phyloP scores from a whole-genome alignment of 2,329 filamentous ascomycete species.

The Diaporthe citriasiana region DNA sequence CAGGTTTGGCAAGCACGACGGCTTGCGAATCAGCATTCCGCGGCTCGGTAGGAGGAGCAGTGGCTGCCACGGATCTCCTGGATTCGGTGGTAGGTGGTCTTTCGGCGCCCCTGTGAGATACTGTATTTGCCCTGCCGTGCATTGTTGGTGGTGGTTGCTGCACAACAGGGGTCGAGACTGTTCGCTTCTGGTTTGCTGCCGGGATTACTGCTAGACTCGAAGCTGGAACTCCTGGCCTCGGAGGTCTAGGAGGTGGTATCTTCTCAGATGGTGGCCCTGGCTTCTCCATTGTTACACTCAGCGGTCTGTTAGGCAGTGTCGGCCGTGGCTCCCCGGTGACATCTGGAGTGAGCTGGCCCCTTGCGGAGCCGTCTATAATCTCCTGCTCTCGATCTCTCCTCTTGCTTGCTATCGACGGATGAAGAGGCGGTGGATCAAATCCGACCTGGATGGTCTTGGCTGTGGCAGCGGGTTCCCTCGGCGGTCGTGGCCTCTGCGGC shows the following conservation, averaged over 20 bases:
- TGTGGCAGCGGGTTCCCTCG: constrained; percentile 50
- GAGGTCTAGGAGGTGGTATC: constrained; percentile 61
- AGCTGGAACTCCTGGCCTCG: constrained; percentile 51
- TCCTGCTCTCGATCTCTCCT: constrained; percentile 62
- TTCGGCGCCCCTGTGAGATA: constrained; percentile 58
- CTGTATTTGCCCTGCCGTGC: constrained; percentile 65
- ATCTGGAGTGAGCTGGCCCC: constrained; percentile 56
- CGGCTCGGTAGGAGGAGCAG: constrained; percentile 23
- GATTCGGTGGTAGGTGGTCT: constrained; percentile 54
- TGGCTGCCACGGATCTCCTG: constrained; percentile 47
- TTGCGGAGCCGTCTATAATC: constrained; percentile 54
- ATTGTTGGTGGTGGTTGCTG: constrained; percentile 58
- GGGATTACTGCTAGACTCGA: constrained; percentile 21
- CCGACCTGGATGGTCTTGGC: constrained; percentile 52
- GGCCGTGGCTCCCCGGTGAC: constrained; percentile 61
- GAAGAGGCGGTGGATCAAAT: constrained; percentile 68
- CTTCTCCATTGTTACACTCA: constrained; percentile 52
- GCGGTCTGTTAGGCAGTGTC: constrained; percentile 64
- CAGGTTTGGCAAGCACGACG: constrained; percentile 40
- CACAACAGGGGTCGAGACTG: constrained; percentile 61
- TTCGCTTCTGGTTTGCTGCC: constrained; percentile 55
- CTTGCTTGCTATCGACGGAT: constrained; percentile 61
- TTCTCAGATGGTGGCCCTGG: constrained; percentile 49
- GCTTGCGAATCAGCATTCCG: constrained; percentile 29
- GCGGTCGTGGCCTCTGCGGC: constrained; percentile 66